Base-by-base conservation (phyloP, 331 rosid genomes). In the Prunus yedoensis region DNA sequence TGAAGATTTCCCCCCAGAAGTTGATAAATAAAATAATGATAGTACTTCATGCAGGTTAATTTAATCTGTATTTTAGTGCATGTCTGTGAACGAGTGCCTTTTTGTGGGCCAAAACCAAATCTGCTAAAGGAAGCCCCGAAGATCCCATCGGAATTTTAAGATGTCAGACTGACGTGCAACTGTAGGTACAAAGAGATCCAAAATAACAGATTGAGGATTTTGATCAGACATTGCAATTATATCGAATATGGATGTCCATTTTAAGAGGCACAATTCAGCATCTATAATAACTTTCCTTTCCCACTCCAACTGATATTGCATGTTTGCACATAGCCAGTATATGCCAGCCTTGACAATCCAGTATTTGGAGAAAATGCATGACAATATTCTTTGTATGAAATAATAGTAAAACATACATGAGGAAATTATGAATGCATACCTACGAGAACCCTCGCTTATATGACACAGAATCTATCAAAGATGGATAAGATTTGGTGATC, bases 121-220 rank as follows among this genome's bases (percentile, higher is more conserved):
- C 21, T 5, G 47, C 41, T 18, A 5, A 30, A 10, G 49, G 10
- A 52, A 70, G 15, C 49, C 62, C 63, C 5, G 0, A 15, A 4
- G 43, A 68, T 27, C 59, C 45, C 45, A 68, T 16, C 15, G 46
- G 59, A 68, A 59, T 47, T 50, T 41, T 52, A 68, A 68, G 45
- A 68, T 68, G 45, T 18, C 45, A 25, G 17, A 49, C 60, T 18
- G 10, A 65, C 51, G 70, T 4, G 6, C 8, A 5, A 35, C 41
- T 35, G 41, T 38, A 15, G 52, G 52, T 66, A 66, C 41, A 18
- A 25, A 38, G 50, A 65, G 70, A 41, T 15, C 50, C n/a, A 14
- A 35, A 65, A 35, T 35, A 35, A 35, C 41, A 35, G 41, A 35
- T 35, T 35, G 41, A 35, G 41, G 41, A 51, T 68, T 46, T 57